phyloP scores from a whole-genome alignment of 352 stramenopile genomes.

The Phytophthora sp. region DNA sequence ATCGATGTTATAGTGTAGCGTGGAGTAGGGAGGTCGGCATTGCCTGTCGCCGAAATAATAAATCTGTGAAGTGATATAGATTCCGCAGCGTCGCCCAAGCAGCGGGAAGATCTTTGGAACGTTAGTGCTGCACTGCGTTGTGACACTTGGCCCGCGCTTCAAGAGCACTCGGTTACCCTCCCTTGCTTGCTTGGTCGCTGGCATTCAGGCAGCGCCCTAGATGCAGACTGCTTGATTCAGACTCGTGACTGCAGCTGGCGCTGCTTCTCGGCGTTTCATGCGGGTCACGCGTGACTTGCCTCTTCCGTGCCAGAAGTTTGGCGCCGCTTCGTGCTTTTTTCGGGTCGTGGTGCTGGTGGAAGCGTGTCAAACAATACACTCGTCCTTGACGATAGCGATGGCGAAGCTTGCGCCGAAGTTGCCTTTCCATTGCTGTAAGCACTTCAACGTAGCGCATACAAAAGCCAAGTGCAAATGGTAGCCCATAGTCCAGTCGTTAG shows the following conservation, averaged over 20 bases:
- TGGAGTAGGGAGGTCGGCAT: background rate
- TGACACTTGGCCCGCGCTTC: too few relatives aligned
- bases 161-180: too few relatives aligned
- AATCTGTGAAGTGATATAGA: conserved; percentile 7
- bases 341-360: too few relatives aligned
- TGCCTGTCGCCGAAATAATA: background rate
- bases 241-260: too few relatives aligned
- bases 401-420: background rate
- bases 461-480: too few relatives aligned
- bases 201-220: too few relatives aligned
- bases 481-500: too few relatives aligned
- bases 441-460: too few relatives aligned
- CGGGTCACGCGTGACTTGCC: background rate
- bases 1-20: conserved; percentile 29
- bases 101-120: conserved; percentile 24
- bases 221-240: background rate
- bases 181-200: too few relatives aligned
- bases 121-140: conserved; percentile 4
- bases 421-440: too few relatives aligned
- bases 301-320: conserved; percentile 16
- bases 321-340: conserved; percentile 4
- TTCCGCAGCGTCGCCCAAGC: conserved; percentile 6
- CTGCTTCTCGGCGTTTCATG: conserved; percentile 11
- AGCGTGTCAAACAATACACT: background rate
- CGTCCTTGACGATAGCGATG: background rate